phyloP scores from a whole-genome alignment of 2,329 filamentous ascomycete genomes.

The Colletotrichum sp. region DNA sequence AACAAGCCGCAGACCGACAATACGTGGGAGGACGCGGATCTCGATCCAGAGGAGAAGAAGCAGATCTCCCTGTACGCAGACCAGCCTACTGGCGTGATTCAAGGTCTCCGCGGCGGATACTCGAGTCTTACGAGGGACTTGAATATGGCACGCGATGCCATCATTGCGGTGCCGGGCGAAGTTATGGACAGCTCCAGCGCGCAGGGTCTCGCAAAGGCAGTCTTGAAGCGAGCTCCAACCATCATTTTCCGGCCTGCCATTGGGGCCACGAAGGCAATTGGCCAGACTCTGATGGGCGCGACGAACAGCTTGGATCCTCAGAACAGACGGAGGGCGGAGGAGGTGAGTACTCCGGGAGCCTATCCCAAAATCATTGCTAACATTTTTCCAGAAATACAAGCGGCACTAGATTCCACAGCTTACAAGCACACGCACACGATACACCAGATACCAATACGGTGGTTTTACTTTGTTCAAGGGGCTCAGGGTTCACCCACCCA shows the following conservation, averaged over 20 bases:
- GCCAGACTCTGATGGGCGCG: constrained; percentile 88
- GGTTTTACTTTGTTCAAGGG: background rate
- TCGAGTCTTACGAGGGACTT: constrained; percentile 84
- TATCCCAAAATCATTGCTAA: constrained; percentile 7
- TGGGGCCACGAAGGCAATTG: constrained; percentile 86
- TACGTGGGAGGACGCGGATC: constrained; percentile 63
- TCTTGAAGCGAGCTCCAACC: constrained; percentile 85
- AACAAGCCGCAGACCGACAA: constrained; percentile 42
- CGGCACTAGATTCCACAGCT: constrained; percentile 33
- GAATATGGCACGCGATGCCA: constrained; percentile 84
- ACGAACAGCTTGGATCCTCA: constrained; percentile 89
- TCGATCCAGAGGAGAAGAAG: constrained; percentile 73
- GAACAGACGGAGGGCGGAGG: constrained; percentile 81
- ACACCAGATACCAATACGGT: constrained; percentile 1
- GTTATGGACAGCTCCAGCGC: constrained; percentile 86
- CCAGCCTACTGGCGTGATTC: constrained; percentile 87
- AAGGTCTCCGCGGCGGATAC: constrained; percentile 85
- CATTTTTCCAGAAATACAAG: constrained; percentile 52
- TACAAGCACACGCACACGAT: background rate
- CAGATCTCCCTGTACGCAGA: constrained; percentile 92
- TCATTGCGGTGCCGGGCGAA: constrained; percentile 93
- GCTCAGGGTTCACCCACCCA: background rate
- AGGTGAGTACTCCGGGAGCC: constrained; percentile 68
- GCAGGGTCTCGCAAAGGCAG: constrained; percentile 77
- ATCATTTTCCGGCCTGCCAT: constrained; percentile 91